Conservation (phyloP, 495 filamentous ascomycete species). For the Penicillium subrubescens region DNA sequence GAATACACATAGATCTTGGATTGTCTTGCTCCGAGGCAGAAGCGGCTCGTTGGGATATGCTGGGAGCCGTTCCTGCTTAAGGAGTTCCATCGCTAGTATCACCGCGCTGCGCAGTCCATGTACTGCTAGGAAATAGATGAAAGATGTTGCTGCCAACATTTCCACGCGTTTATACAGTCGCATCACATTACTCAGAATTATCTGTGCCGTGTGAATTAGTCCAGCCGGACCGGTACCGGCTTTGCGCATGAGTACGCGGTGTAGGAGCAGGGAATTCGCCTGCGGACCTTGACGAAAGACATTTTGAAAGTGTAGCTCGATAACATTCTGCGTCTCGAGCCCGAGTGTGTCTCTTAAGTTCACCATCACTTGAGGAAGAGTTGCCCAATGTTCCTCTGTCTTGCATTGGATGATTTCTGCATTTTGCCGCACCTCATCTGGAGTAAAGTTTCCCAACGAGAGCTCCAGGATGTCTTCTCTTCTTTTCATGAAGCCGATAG, state of each 20-base stretch:
- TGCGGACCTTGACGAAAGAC: constrained; percentile 8
- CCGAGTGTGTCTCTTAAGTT: background rate
- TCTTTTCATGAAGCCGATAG: background rate
- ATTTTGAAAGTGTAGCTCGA: constrained; percentile 2
- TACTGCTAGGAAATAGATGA: constrained; percentile 9
- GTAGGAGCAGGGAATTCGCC: constrained; percentile 4
- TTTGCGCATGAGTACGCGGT: constrained; percentile 8
- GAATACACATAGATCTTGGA: constrained; percentile 4
- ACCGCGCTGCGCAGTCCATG: constrained; percentile 8
- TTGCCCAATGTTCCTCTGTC: constrained; percentile 6
- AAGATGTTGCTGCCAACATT: constrained; percentile 1
- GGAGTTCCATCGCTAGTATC: constrained; percentile 1
- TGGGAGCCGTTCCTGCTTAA: constrained; percentile 3
- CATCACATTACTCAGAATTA: constrained; percentile 6
- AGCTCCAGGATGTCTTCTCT: constrained; percentile 8
- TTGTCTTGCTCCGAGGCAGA: constrained; percentile 5
- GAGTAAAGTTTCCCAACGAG: constrained; percentile 5
- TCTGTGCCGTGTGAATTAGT: constrained; percentile 3
- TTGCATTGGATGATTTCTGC: constrained; percentile 1
- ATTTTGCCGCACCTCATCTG: background rate
- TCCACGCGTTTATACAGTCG: constrained; percentile 6
- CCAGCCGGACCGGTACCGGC: constrained; percentile 5
- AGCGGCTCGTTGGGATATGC: background rate
- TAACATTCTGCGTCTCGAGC: background rate
- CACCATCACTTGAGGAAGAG: background rate